phyloP scores from a whole-genome alignment of 2,329 filamentous ascomycete species.

The Alternaria dauci region DNA sequence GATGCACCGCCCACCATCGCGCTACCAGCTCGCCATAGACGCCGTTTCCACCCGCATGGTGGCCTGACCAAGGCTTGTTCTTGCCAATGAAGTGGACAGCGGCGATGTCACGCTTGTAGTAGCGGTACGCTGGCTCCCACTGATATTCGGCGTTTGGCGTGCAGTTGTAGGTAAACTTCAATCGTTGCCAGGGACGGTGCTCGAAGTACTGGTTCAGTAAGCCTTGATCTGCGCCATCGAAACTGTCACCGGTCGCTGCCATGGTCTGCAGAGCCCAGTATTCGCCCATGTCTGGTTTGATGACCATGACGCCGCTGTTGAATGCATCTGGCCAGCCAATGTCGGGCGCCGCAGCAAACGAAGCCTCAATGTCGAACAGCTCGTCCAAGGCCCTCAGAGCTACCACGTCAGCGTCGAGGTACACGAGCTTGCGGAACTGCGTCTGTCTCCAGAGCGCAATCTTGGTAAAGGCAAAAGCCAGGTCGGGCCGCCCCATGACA shows the following conservation, averaged over 20 bases:
- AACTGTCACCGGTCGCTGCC: slow-evolving; percentile 87
- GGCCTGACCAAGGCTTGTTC: slow-evolving; percentile 80
- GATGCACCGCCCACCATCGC: slow-evolving; percentile 94
- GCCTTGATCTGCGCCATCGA: slow-evolving; percentile 96
- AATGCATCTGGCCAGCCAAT: slow-evolving; percentile 98
- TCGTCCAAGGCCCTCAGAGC: slow-evolving; percentile 90
- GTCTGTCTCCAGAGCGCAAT: slow-evolving; percentile 91
- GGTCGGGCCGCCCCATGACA: slow-evolving; percentile 89
- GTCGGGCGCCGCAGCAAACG: slow-evolving; percentile 82
- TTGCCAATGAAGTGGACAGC: slow-evolving; percentile 94
- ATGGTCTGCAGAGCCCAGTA: slow-evolving; percentile 86
- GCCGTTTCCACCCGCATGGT: slow-evolving; percentile 60
- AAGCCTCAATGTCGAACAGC: slow-evolving; percentile 73
- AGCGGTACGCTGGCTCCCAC: slow-evolving; percentile 91
- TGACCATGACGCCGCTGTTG: slow-evolving; percentile 96
- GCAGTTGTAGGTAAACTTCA: slow-evolving; percentile 97
- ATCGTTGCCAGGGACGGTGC: slow-evolving; percentile 76
- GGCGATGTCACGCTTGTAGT: slow-evolving; percentile 89
- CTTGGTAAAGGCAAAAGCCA: slow-evolving; percentile 95
- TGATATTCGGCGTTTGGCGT: slow-evolving; percentile 97
- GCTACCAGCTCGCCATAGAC: slow-evolving; percentile 85
- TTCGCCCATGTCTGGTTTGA: slow-evolving; percentile 85
- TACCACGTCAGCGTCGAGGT: slow-evolving; percentile 94
- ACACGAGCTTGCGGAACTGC: slow-evolving; percentile 91
- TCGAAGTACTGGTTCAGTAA: slow-evolving; percentile 94